Evolutionary conservation across 148 eudicot species (phyloP).

Genomic region (Rhododendron simsii): DNA sequence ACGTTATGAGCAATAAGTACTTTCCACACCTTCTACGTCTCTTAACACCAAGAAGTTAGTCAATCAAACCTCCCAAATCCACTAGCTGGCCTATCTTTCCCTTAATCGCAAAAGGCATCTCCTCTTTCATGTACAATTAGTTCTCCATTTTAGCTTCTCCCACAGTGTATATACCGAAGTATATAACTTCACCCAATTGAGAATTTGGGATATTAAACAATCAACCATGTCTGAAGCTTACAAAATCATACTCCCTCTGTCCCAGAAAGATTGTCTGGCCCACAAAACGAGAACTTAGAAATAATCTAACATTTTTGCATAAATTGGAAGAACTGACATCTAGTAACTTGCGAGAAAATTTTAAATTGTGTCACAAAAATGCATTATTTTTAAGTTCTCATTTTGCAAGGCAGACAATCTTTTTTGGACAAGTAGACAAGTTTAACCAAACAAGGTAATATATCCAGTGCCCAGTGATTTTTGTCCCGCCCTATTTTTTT

Average conservation of each 20-base stretch:
- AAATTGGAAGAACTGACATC: too few species aligned
- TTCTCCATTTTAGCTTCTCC: background rate
- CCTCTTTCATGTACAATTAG: background rate
- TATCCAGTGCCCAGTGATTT: background rate
- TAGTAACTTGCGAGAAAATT: too few species aligned
- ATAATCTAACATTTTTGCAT: too few species aligned
- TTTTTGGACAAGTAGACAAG: too few species aligned
- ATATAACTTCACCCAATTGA: background rate
- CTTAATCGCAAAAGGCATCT: background rate
- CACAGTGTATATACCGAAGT: background rate
- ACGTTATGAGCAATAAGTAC: background rate
- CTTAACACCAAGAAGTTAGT: background rate
- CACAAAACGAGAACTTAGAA: too few species aligned
- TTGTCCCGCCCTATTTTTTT: background rate
- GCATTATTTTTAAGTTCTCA: too few species aligned
- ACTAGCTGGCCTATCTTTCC: background rate
- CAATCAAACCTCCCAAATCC: background rate
- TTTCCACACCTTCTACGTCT: background rate
- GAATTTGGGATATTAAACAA: background rate
- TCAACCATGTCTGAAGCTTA: too few species aligned
- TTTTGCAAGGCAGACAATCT: too few species aligned
- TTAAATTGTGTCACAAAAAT: too few species aligned
- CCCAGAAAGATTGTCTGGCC: too few species aligned
- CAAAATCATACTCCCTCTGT: too few species aligned
- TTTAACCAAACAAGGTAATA: background rate